Conservation (phyloP, 2,329 filamentous ascomycete genomes). For the Ceratocystis harringtonii region DNA sequence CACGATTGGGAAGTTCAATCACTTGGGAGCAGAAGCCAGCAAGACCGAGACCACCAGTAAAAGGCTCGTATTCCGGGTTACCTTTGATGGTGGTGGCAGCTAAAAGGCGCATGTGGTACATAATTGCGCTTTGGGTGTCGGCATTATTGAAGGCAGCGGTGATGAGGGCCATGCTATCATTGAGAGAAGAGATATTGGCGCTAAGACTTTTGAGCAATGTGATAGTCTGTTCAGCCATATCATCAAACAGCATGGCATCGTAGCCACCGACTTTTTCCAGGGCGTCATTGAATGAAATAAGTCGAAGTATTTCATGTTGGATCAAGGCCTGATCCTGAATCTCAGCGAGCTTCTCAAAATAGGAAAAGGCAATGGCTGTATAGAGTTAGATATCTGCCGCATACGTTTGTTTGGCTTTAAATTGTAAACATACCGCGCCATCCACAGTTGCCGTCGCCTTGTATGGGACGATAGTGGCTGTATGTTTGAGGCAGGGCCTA, state of each 20-base stretch:
- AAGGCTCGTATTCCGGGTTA: constrained; percentile 56
- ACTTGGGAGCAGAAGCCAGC: constrained; percentile 52
- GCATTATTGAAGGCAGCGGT: constrained; percentile 59
- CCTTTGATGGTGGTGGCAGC: constrained; percentile 74
- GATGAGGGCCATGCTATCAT: constrained; percentile 32
- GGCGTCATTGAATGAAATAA: constrained; percentile 55
- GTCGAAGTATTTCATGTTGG: constrained; percentile 53
- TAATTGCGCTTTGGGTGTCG: constrained; percentile 53
- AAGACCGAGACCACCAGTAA: constrained; percentile 47
- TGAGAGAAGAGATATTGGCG: constrained; percentile 25
- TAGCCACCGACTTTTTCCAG: constrained; percentile 60
- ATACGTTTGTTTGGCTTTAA: constrained; percentile 4
- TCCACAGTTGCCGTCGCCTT: constrained; percentile 90
- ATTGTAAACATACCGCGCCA: constrained; percentile 66
- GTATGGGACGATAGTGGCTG: constrained; percentile 72
- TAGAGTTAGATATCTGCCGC: constrained; percentile 3
- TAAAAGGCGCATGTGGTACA: constrained; percentile 73
- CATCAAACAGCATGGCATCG: constrained; percentile 55
- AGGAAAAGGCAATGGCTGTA: constrained; percentile 77
- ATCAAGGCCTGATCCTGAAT: constrained; percentile 49
- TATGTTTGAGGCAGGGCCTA: constrained; percentile 72
- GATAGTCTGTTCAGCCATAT: constrained; percentile 66
- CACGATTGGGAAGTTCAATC: constrained; percentile 60
- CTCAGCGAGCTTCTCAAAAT: constrained; percentile 73
- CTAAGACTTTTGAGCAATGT: constrained; percentile 51